Evolutionary conservation across 2,329 filamentous ascomycete species (phyloP).

Genomic region (Helotiales sp.): DNA sequence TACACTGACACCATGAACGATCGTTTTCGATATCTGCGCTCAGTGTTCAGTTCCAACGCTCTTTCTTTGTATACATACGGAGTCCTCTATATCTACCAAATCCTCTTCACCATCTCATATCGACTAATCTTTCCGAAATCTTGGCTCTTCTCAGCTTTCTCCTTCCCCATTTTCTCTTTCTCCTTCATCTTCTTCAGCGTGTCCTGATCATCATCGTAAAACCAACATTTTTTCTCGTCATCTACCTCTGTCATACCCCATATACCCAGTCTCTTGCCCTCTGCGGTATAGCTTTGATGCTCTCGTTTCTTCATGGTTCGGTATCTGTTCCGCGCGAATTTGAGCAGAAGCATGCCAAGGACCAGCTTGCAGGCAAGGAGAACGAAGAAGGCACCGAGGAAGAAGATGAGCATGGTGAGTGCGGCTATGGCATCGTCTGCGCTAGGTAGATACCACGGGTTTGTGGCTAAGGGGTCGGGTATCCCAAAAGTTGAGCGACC

Average conservation of each 20-base stretch:
- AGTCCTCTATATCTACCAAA: conserved; percentile 67
- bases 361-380: conserved; percentile 84
- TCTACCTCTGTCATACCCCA: conserved; percentile 87
- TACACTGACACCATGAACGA: too few species aligned
- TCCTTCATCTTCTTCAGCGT: conserved; percentile 65
- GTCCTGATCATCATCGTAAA: conserved; percentile 84
- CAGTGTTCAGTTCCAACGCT: neutral
- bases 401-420: conserved; percentile 82
- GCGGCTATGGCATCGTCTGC: conserved; percentile 77
- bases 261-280: conserved; percentile 77
- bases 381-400: conserved; percentile 83
- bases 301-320: conserved; percentile 74
- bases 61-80: neutral
- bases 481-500: conserved; percentile 72
- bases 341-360: conserved; percentile 84
- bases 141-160: conserved; percentile 58
- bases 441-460: conserved; percentile 42
- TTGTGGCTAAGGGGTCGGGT: conserved; percentile 40
- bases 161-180: conserved; percentile 66
- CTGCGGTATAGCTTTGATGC: conserved; percentile 65
- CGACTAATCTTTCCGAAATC: conserved; percentile 72
- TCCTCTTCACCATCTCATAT: conserved; percentile 97
- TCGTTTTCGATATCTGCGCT: neutral
- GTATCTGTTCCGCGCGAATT: conserved; percentile 80
- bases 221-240: conserved; percentile 83